These are phyloP conservation scores for Rhodotorula sp. DNA, from an alignment of 1,284 basidiomycete species.

Conservation along the genomic window DNA sequence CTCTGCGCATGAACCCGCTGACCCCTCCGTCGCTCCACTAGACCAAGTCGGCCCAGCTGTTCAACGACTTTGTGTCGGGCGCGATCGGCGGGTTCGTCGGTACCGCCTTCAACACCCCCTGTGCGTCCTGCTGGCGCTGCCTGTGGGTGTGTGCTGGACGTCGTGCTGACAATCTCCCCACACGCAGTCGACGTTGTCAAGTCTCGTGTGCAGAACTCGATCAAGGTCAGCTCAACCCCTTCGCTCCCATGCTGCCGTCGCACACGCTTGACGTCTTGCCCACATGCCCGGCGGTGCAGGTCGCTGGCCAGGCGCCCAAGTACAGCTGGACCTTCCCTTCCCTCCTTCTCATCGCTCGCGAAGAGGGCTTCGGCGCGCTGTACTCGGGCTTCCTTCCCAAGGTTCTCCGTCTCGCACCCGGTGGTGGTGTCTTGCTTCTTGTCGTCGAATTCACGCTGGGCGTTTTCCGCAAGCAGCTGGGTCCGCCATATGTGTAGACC, in stretches of 20 bases:
- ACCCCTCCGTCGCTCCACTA: slow-evolving; percentile 45
- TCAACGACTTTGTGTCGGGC: slow-evolving; percentile 93
- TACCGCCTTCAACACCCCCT: slow-evolving; percentile 58
- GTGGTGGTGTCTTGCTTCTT: slow-evolving; percentile 89
- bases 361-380: slow-evolving; percentile 84
- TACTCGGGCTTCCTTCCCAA: slow-evolving; percentile 94
- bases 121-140: slow-evolving; percentile 45
- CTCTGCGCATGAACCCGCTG: neutral
- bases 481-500: slow-evolving; percentile 45
- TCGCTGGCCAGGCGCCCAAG: slow-evolving; percentile 69
- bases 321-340: slow-evolving; percentile 86
- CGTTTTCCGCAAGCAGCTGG: slow-evolving; percentile 66
- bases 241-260: neutral
- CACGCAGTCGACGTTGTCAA: slow-evolving; percentile 77
- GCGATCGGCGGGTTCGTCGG: slow-evolving; percentile 88
- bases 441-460: slow-evolving; percentile 82
- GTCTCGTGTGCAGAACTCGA: slow-evolving; percentile 80
- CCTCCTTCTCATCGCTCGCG: slow-evolving; percentile 75
- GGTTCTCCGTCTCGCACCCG: slow-evolving; percentile 83
- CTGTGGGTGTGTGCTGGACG: no score
- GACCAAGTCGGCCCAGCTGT: slow-evolving; percentile 69
- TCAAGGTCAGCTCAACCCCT: neutral
- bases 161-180: neutral
- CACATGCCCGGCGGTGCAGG: slow-evolving; percentile 48
- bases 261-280: no score